phyloP scores from a whole-genome alignment of 768 basidiomycete genomes.

The Lactifluus volemus region DNA sequence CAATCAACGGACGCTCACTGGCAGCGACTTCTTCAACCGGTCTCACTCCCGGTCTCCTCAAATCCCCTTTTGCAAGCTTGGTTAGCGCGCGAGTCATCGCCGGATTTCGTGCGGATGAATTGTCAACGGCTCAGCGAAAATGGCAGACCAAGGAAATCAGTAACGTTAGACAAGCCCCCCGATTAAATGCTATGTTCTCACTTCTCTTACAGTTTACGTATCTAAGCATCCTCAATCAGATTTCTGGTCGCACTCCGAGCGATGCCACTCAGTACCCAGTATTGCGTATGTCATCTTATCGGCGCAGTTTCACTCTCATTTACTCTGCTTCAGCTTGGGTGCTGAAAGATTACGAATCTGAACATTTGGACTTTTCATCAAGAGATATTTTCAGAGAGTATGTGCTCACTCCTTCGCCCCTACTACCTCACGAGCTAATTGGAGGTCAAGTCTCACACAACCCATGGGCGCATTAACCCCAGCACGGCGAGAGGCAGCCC shows the following conservation, averaged over 20 bases:
- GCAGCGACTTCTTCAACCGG: slow-evolving; percentile 19
- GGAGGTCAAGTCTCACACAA: slow-evolving; percentile 44
- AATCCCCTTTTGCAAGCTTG: slow-evolving; percentile 47
- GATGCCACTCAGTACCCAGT: slow-evolving; percentile 95
- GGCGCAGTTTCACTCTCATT: background rate
- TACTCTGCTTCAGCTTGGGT: slow-evolving; percentile 63
- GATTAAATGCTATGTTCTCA: background rate
- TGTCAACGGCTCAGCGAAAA: slow-evolving; percentile 62
- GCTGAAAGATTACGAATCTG: slow-evolving; percentile 72
- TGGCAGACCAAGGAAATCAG: slow-evolving; percentile 92
- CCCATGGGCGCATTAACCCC: slow-evolving; percentile 89
- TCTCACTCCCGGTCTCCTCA: slow-evolving; percentile 28
- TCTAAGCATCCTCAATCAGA: slow-evolving; percentile 80
- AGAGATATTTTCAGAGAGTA: slow-evolving; percentile 65
- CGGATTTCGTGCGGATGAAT: slow-evolving; percentile 48
- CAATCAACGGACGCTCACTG: slow-evolving; percentile 31
- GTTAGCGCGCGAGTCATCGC: slow-evolving; percentile 42
- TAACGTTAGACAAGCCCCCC: slow-evolving; percentile 46
- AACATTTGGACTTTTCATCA: slow-evolving; percentile 54
- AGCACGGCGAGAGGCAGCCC: slow-evolving; percentile 65
- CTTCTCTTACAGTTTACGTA: slow-evolving; percentile 65
- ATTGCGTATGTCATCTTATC: slow-evolving; percentile 48
- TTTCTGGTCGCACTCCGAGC: slow-evolving; percentile 87
- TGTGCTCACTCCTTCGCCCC: slow-evolving; percentile 2
- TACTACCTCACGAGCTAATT: background rate